A percentile compares a stretch with the other conserved stretches of the same genome.
Conservation (phyloP, 352 stramenopile genomes). For the Phytophthora boehmeriae region DNA sequence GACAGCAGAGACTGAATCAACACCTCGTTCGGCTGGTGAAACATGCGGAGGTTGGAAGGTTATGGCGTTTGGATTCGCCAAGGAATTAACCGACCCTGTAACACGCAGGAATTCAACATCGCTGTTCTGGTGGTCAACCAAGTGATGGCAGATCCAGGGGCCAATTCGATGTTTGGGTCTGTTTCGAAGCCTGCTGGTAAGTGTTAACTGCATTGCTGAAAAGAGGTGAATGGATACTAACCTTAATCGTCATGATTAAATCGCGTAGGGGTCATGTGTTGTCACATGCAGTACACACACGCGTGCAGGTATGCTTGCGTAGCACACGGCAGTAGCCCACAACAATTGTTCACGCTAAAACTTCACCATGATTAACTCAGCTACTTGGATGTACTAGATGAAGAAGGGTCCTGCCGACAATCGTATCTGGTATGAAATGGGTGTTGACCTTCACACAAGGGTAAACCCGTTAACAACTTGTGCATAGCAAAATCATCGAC, state of each 20-base stretch:
- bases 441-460: too few relatives aligned
- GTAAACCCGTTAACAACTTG: too few relatives aligned
- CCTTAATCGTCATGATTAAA: constrained; percentile 1
- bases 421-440: constrained; percentile 71
- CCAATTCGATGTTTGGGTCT: constrained; percentile 82
- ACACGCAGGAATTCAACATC: constrained; percentile 92
- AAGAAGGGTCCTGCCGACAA: constrained; percentile 93
- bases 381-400: constrained; percentile 62
- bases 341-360: constrained; percentile 2
- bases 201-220: constrained; percentile 22
- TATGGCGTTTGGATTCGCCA: neutral
- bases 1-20: constrained; percentile 91
- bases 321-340: neutral
- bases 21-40: constrained; percentile 89
- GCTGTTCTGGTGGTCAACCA: constrained; percentile 93
- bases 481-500: constrained; percentile 83
- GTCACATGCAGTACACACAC: constrained; percentile 97
- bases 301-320: constrained; percentile 75
- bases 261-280: constrained; percentile 89
- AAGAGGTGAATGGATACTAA: neutral
- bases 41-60: constrained; percentile 58
- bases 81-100: neutral
- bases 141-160: constrained; percentile 89
- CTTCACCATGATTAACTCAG: neutral
- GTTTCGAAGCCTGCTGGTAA: constrained; percentile 86